Evolutionary conservation across 108 stramenopile genomes (phyloP), one percentile per base, ranked within the genome.

Genomic region (Mediolabrus comicus): DNA sequence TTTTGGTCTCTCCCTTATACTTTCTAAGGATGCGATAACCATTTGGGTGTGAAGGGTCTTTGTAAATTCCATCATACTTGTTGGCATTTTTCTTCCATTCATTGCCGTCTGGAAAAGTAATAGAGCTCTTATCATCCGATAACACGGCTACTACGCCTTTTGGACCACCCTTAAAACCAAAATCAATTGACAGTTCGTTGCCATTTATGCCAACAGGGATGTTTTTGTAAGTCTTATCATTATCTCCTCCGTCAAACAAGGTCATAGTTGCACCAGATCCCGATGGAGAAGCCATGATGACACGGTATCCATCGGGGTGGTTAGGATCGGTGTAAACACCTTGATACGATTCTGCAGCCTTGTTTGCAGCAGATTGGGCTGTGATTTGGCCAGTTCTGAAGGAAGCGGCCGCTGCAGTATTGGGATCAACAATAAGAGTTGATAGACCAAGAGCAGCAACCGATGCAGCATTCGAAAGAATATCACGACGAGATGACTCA

Each of bases 61-160:
- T 65, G 65, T 65, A 65, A 53, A 65, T 65, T 22, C 65, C 65
- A 32, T 65, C 65, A 32, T 30, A 65, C 43, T 65, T 51, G 29
- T 57, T 33, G 14, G 0, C 4, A 6, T 57, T 62, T 55, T 72
- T 72, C 14, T 32, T 72, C 72, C 72, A 72, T 8, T 29, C 24
- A 35, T 55, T 72, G 22, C 72, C 72, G 57, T 72, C 62, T 24
- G 62, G 62, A 31, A 64, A 72, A 27, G 72, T 72, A 56, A 72
- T 57, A 22, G 41, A 56, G 24, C 57, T 53, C 28, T 58, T 54
- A 19, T 72, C 62, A 29, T 55, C 53, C 13, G 53, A 55, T 22
- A 72, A 56, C 0, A 64, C 62, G 46, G 53, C 72, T 24, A 30
- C n/a, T 19, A 64, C 62, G 1, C 59, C 54, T 38, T 55, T 63